Evolutionary conservation across 805 yeast species (phyloP), one percentile per base, ranked within the genome.

Genomic region (Candida manassasensis): DNA sequence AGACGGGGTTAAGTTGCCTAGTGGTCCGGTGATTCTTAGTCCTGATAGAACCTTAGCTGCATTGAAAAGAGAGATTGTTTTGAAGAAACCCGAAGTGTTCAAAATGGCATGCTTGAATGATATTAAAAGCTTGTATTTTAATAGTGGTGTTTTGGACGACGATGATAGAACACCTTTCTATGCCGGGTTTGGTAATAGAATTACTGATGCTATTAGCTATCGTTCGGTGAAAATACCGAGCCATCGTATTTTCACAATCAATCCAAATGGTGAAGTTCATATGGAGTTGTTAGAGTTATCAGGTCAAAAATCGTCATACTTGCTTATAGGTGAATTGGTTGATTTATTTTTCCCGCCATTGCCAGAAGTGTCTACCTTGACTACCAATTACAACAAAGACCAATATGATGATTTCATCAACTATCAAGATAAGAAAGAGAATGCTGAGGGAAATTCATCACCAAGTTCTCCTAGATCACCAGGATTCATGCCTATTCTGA

Each of bases 1-100:
- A 55, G 72, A 67, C 21, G 88, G 87, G 2, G 65, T 71, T 39
- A 71, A 69, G 36, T 60, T 93, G 25, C 98, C 98, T 0, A 55
- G 59, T 4, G 98, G 98, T 0, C 98, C 98, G 0, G 98, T 93
- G 9, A 87, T 93, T 28, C 63, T 93, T 34, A 84, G 95, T 22
- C 98, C 98, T 0, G 98, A 93, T 60, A 63, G 98, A 48, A 90
- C 97, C 0, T 86, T 93, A 67, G 97, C 97, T 3, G 98, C 98
- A 0, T 63, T 93, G 36, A 75, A 76, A 48, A 72, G 98, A 43
- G 98, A 93, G 55, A 94, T 93, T 18, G 90, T 93, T 30, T 63
- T 90, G 52, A 86, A 89, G 46, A 90, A 90, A 53, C 98, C 98
- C 0, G 97, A 93, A 59, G 93, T 93, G n/a, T 93, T 93, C 69